phyloP scores from a whole-genome alignment of 306 rosid genomes.

The Ormosia semicastrata region DNA sequence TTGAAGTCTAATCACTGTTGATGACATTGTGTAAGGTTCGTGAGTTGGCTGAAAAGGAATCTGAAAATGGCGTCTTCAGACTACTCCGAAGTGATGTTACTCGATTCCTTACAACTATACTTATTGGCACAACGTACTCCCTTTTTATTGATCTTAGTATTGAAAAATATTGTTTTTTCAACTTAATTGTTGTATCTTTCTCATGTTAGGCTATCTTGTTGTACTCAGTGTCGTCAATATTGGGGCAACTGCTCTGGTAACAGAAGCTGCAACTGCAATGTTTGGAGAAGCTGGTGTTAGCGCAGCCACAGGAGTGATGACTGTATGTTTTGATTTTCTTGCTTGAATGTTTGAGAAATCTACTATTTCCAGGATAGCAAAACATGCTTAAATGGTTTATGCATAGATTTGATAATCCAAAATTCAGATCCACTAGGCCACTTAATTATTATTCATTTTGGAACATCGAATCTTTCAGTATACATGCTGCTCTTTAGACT shows the following conservation, averaged over 20 bases:
- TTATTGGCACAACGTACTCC: slow-evolving; percentile 97
- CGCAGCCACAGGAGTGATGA: slow-evolving; percentile 99
- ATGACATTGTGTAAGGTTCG: slow-evolving; percentile 54
- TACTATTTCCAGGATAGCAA: background rate
- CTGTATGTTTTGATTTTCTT: slow-evolving; percentile 60
- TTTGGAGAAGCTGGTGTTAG: slow-evolving; percentile 99
- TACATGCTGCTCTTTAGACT: slow-evolving; percentile 27
- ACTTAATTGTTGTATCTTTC: slow-evolving; percentile 32
- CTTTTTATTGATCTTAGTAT: slow-evolving; percentile 29
- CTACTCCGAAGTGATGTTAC: slow-evolving; percentile 92
- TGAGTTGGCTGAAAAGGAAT: slow-evolving; percentile 89
- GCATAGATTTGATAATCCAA: slow-evolving; percentile 10
- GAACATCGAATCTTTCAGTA: slow-evolving; percentile 28
- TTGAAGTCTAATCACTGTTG: slow-evolving; percentile 23
- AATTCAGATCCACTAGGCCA: slow-evolving; percentile 16
- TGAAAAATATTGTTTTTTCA: slow-evolving; percentile 1
- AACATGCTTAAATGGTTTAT: slow-evolving; percentile 28
- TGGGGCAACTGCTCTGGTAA: slow-evolving; percentile 95
- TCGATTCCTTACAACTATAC: slow-evolving; percentile 95
- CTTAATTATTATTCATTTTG: slow-evolving; percentile 26
- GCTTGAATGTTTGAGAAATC: slow-evolving; percentile 12
- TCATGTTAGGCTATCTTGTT: slow-evolving; percentile 44
- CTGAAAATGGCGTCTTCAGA: slow-evolving; percentile 89
- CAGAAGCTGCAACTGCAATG: slow-evolving; percentile 90
- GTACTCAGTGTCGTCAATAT: slow-evolving; percentile 87